Base-by-base conservation (phyloP, 768 basidiomycete genomes). In the Kwoniella dendrophila region DNA sequence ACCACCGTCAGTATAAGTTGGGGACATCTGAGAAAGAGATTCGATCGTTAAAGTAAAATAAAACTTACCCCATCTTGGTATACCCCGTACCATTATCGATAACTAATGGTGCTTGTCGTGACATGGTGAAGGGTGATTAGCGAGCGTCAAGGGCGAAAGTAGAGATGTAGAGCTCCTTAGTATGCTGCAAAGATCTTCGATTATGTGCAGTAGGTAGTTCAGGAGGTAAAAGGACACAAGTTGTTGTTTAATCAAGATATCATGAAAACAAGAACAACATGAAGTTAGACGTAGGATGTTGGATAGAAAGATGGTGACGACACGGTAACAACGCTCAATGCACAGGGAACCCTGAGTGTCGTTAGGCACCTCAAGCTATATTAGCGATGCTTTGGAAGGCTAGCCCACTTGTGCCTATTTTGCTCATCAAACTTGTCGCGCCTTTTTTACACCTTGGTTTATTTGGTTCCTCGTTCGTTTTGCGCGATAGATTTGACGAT, bases 41-140 rank as follows among this genome's bases (percentile, higher is more conserved):
- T 18, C 11, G 2, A 59, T 18, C 11, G 27, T 38, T n/a, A 33
- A 44, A 29, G 1, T 22, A 27, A 43, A 12, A n/a, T 27, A 22
- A 34, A 16, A 80, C 87, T 44, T 78, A 93, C 92, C 94, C 95
- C 80, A 97, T 88, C 85, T 97, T 97, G 11, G 94, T 95, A 80
- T 85, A 97, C 33, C 95, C 94, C 45, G 94, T 96, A 41, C 94
- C 94, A 83, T 97, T 96, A 83, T 98, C 94, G 75, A 92, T 94
- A 70, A 97, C 94, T 77, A 98, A 92, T 62, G 94, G 93, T 5
- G 92, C 89, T 63, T 93, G 86, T 33, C 88, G 79, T 56, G 90
- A 88, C 92, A 96, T 94, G 54, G 11, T 68, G 65, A 6, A 22
- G 4, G 27, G 24, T 50, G 18, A n/a, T 50, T 20, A 16, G 27